Evolutionary conservation across 208 protist genomes (phyloP).

Genomic region (Crithidia brevicula): DNA sequence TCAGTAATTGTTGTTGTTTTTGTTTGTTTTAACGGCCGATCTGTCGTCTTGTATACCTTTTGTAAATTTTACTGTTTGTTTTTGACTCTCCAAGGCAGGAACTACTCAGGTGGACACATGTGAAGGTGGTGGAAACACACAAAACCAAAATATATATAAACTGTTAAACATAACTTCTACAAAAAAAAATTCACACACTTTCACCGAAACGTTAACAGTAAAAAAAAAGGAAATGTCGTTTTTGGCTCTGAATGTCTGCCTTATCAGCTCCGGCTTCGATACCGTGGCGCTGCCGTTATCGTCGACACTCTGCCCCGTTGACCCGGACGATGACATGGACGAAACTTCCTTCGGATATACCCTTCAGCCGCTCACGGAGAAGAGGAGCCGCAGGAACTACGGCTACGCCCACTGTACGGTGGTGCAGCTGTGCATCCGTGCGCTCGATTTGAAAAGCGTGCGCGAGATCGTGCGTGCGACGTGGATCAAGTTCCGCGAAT

Average conservation of each 20-base stretch:
- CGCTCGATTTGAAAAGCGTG: conserved; percentile 52
- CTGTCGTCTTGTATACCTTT: no score
- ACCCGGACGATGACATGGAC: conserved; percentile 37
- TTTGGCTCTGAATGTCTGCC: conserved; percentile 71
- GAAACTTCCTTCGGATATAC: conserved; percentile 54
- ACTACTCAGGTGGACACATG: no score
- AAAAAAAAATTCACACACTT: neutral
- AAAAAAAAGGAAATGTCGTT: conserved; percentile 46
- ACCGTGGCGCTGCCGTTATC: conserved; percentile 70
- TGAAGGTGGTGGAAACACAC: no score
- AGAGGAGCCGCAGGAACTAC: conserved; percentile 46
- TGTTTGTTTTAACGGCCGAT: no score
- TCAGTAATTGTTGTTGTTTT: no score
- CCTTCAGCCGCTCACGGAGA: conserved; percentile 57
- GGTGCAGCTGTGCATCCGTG: conserved; percentile 62
- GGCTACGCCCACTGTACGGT: conserved; percentile 82
- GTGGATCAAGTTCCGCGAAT: conserved; percentile 42
- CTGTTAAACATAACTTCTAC: no score
- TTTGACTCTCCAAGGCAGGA: no score
- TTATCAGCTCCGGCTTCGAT: conserved; percentile 74
- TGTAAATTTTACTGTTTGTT: no score
- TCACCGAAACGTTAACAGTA: neutral
- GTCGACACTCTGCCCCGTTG: conserved; percentile 51
- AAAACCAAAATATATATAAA: no score
- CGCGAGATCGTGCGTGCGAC: conserved; percentile 46